Evolutionary conservation across 805 yeast species (phyloP).

Genomic region (Cyberlindnera maritima): DNA sequence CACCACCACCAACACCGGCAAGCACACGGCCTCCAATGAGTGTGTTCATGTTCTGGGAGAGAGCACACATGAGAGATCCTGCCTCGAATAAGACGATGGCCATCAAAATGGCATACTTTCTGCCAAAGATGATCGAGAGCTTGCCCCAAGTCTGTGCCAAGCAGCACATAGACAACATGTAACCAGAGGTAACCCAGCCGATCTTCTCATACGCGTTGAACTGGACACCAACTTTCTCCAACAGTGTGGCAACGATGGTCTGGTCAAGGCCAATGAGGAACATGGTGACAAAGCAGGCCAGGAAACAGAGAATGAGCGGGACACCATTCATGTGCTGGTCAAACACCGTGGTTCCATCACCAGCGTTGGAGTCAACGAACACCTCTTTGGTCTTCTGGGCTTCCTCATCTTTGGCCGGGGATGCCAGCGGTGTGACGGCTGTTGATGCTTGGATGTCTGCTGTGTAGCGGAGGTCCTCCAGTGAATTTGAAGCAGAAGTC

Average conservation of each 20-base stretch:
- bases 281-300: constrained; percentile 23
- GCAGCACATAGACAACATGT: constrained; percentile 50
- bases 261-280: constrained; percentile 35
- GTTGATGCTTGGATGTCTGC: too few species aligned
- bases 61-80: constrained; percentile 60
- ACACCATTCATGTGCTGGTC: constrained; percentile 19
- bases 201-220: constrained; percentile 49
- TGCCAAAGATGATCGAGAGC: constrained; percentile 52
- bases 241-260: constrained; percentile 51
- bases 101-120: constrained; percentile 33
- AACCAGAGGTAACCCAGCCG: constrained; percentile 60
- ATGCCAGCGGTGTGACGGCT: too few species aligned
- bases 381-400: constrained; percentile 3
- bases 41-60: constrained; percentile 52
- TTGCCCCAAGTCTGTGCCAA: constrained; percentile 56
- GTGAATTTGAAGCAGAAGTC: too few species aligned
- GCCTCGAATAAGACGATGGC: constrained; percentile 44
- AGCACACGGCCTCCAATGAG: constrained; percentile 69
- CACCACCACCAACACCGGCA: constrained; percentile 72
- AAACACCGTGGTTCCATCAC: constrained; percentile 22
- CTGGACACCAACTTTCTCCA: constrained; percentile 47
- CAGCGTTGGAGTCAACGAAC: constrained; percentile 22
- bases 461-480: too few species aligned
- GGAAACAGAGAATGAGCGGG: constrained; percentile 12
- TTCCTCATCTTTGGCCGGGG: background rate